Percentiles rank a stretch among this genome's conserved stretches.
These are phyloP conservation scores for Monosporascus sp. DNA, from an alignment of 2,329 filamentous ascomycete species.

Conservation along the genomic window DNA sequence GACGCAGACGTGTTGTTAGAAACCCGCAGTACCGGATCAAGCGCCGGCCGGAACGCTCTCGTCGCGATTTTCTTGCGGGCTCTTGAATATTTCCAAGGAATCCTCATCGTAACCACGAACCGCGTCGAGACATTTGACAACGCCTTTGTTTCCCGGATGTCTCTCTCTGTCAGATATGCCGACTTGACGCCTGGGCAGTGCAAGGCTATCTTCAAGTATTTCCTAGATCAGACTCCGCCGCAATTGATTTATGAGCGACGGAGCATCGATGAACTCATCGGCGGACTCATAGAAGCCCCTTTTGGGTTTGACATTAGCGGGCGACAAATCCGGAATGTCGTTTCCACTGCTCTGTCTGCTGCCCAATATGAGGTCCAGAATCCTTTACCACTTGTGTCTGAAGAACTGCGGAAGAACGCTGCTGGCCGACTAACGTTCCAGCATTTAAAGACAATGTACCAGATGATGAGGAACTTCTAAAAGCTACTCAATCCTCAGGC, in stretches of 20 bases:
- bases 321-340: background rate
- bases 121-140: constrained; percentile 16
- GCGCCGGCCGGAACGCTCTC: constrained; percentile 9
- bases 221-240: constrained; percentile 9
- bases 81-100: constrained; percentile 9
- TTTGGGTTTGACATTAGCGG: background rate
- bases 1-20: constrained; percentile 14
- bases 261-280: background rate
- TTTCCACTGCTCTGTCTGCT: background rate
- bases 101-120: constrained; percentile 16
- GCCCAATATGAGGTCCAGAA: background rate
- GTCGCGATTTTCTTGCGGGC: constrained; percentile 11
- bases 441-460: background rate
- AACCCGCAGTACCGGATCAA: constrained; percentile 3
- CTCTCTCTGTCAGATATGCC: constrained; percentile 14
- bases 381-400: background rate
- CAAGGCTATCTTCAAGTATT: constrained; percentile 10
- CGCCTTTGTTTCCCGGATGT: constrained; percentile 16
- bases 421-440: background rate
- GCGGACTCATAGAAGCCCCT: too few species aligned
- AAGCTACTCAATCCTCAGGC: too few species aligned
- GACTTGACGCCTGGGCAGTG: constrained; percentile 7
- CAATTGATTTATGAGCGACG: background rate
- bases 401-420: background rate
- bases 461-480: background rate